Conservation (phyloP, 495 filamentous ascomycete species). For the Cudoniella acicularis region DNA sequence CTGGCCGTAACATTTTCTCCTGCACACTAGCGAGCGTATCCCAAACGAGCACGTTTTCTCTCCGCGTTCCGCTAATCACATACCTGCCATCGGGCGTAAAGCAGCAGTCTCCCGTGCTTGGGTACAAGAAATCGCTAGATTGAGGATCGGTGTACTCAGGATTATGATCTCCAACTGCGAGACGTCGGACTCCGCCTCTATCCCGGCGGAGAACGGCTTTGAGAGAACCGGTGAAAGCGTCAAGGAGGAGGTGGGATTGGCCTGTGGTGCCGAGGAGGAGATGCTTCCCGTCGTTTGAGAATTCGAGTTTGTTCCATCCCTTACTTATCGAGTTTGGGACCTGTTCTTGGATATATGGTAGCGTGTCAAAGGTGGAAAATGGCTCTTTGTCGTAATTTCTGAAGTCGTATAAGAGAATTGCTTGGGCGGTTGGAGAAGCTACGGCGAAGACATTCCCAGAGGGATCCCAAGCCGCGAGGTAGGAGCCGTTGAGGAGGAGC, state of each 20-base stretch:
- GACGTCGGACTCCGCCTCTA: conserved; percentile 37
- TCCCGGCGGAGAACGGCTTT: conserved; percentile 58
- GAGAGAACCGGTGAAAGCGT: conserved; percentile 78
- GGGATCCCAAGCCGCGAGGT: conserved; percentile 82
- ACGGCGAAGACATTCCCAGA: conserved; percentile 89
- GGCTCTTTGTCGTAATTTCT: conserved; percentile 89
- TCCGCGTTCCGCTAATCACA: conserved; percentile 71
- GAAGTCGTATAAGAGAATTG: conserved; percentile 85
- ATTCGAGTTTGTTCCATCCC: conserved; percentile 83
- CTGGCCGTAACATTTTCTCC: conserved; percentile 61
- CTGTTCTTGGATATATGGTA: conserved; percentile 38
- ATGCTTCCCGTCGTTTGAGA: conserved; percentile 90
- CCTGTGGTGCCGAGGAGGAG: conserved; percentile 78
- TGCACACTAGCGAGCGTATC: conserved; percentile 60
- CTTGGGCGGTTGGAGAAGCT: conserved; percentile 70
- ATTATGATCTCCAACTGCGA: conserved; percentile 44
- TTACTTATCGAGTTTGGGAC: conserved; percentile 35
- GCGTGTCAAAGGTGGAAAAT: conserved; percentile 79
- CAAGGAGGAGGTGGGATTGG: conserved; percentile 79
- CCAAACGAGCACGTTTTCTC: conserved; percentile 78
- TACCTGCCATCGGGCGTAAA: conserved; percentile 86
- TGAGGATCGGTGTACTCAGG: conserved; percentile 24
- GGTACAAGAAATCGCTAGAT: conserved; percentile 27
- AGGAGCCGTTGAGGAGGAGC: conserved; percentile 70
- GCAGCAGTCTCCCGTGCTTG: conserved; percentile 73